A percentile compares a stretch with the other conserved stretches of the same genome.
phyloP scores from a whole-genome alignment of 1,139 yeast species.

The Magnusiomyces ingens region DNA sequence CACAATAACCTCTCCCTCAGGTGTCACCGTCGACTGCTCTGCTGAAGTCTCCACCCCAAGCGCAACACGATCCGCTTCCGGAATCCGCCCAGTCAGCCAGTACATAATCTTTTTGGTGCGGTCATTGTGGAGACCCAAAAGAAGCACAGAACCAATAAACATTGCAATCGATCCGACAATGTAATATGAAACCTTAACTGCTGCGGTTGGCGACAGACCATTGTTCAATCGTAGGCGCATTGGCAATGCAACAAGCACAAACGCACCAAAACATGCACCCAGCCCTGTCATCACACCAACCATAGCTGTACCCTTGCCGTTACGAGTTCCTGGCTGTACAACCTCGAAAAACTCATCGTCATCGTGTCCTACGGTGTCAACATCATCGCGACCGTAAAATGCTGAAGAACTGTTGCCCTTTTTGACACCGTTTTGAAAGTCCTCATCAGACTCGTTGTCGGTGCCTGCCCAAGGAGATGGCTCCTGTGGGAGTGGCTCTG shows the following conservation, averaged over 20 bases:
- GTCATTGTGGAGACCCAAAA: constrained; percentile 44
- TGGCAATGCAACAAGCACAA: constrained; percentile 64
- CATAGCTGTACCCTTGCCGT: constrained; percentile 53
- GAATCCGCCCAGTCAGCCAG: constrained; percentile 25
- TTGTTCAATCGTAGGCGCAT: constrained; percentile 45
- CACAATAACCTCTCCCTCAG: constrained; percentile 12
- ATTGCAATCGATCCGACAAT: constrained; percentile 44
- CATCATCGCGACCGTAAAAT: neutral
- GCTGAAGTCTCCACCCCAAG: constrained; percentile 17
- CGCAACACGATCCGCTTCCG: constrained; percentile 29
- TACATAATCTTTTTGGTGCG: constrained; percentile 30
- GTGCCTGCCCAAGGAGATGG: neutral
- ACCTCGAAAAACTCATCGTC: constrained; percentile 10
- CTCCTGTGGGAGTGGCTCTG: neutral
- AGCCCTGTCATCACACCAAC: constrained; percentile 59
- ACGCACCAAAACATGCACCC: constrained; percentile 61
- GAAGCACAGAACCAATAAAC: constrained; percentile 36
- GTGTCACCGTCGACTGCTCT: constrained; percentile 2
- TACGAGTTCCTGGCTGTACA: constrained; percentile 24
- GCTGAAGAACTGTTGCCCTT: constrained; percentile 9
- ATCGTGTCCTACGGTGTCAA: constrained; percentile 8
- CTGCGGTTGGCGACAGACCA: constrained; percentile 33
- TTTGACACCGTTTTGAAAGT: neutral
- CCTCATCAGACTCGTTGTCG: neutral
- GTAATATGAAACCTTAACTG: constrained; percentile 43